A percentile compares a stretch with the other conserved stretches of the same genome.
phyloP scores from a whole-genome alignment of 192 early-diverging fungal genomes.

The Lunasporangiospora selenospora region DNA sequence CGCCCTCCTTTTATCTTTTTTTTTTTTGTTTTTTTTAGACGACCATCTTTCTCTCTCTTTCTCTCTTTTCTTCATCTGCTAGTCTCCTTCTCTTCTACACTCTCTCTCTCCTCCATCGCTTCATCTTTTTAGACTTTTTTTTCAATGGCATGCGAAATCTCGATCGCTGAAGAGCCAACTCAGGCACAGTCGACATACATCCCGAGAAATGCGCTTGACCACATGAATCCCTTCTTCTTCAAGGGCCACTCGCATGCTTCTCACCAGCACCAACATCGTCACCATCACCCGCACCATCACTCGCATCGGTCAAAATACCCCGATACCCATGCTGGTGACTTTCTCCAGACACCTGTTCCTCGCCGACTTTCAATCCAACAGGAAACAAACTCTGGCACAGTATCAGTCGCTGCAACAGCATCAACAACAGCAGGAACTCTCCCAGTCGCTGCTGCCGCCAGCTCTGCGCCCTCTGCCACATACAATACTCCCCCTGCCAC shows the following conservation, averaged over 20 bases:
- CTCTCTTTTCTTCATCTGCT: too few species aligned
- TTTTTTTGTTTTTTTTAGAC: too few species aligned
- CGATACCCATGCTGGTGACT: neutral
- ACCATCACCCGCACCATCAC: conserved; percentile 6
- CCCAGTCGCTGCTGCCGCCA: too few species aligned
- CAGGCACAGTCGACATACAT: conserved; percentile 22
- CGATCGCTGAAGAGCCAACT: too few species aligned
- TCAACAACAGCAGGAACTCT: too few species aligned
- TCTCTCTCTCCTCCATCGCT: too few species aligned
- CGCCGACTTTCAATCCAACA: conserved; percentile 20
- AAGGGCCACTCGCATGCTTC: conserved; percentile 13
- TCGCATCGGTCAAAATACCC: neutral
- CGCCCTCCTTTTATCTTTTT: too few species aligned
- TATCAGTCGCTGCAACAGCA: neutral
- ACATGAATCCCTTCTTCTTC: conserved; percentile 42
- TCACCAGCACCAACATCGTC: conserved; percentile 14
- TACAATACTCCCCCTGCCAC: conserved; percentile 45
- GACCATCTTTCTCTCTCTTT: too few species aligned
- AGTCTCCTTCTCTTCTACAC: too few species aligned
- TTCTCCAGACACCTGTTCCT: conserved; percentile 38
- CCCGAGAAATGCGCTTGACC: conserved; percentile 32
- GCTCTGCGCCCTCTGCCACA: neutral
- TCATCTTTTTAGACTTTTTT: too few species aligned
- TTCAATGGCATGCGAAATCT: too few species aligned
- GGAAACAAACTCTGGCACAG: conserved; percentile 3